Evolutionary conservation across 495 filamentous ascomycete species (phyloP), one percentile per base, ranked within the genome.

Genomic region (Cudoniella acicularis): DNA sequence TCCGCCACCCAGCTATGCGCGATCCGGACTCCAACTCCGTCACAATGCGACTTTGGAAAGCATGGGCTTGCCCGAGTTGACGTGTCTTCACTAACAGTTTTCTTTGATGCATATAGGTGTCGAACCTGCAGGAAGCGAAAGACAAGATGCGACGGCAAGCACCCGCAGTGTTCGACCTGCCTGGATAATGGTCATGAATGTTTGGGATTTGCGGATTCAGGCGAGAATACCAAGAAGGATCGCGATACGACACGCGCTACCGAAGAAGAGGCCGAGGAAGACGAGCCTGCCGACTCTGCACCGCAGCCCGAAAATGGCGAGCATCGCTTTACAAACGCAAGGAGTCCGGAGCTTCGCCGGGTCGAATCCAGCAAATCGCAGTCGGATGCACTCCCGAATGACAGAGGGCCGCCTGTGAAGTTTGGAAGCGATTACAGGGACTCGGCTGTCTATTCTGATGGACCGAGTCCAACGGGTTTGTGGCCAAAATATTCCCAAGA

Each of bases 111-210:
- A 54, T 24, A 54, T 64, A 89, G 87, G 63, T 90, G 89, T 73
- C 77, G 85, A 59, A 92, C 88, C 54, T 91, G 88, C 72, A 85
- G 89, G 70, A 90, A 86, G 66, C 82, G 89, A 71, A 92, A 92
- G 74, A 92, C 89, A 56, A 81, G 89, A 70, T 92, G 89, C 69
- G 89, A 87, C 23, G 89, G 89, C 56, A 87, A 90, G 73, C 83
- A 85, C 62, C 86, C 86, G 70, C 78, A 82, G 1, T 91, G 88
- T 71, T 84, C 85, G 57, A 91, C 88, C 21, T 91, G 88, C 65
- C 79, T 79, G 47, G 87, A 89, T 62, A 88, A 87, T 69, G 87
- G 87, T 17, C 87, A 91, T 65, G 70, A 76, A 9, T 91, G 88
- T 69, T 71, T 85, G 17, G 87, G 88, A 30, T 91, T 90, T 62